These are phyloP conservation scores for Kodamaea lidongshanica DNA, from an alignment of 805 yeast genomes.

Conservation along the genomic window DNA sequence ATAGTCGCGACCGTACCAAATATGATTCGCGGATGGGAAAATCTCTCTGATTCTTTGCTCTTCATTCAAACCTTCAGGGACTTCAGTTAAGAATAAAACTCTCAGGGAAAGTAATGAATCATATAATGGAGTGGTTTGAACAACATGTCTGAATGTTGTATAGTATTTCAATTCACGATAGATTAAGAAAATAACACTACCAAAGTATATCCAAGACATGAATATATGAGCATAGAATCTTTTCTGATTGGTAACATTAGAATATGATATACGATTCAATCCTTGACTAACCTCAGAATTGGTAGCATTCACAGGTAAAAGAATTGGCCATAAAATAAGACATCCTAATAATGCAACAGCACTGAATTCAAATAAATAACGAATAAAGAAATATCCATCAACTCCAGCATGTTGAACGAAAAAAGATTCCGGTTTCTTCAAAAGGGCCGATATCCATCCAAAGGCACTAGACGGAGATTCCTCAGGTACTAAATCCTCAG, in stretches of 20 bases:
- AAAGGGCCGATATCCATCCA: conserved; percentile 49
- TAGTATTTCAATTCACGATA: conserved; percentile 73
- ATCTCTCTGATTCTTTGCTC: conserved; percentile 48
- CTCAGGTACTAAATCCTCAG: conserved; percentile 40
- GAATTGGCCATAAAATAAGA: conserved; percentile 56
- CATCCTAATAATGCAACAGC: conserved; percentile 49
- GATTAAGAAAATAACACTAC: conserved; percentile 55
- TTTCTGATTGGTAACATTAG: conserved; percentile 58
- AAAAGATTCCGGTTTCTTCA: conserved; percentile 53
- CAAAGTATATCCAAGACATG: conserved; percentile 68
- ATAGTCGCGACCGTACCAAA: conserved; percentile 63
- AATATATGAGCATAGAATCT: conserved; percentile 71
- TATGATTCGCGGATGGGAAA: conserved; percentile 56
- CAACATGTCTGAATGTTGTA: conserved; percentile 63
- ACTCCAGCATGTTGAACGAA: conserved; percentile 63
- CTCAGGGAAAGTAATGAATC: conserved; percentile 64
- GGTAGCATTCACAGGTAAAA: conserved; percentile 70
- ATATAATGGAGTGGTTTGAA: conserved; percentile 67
- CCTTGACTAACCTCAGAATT: conserved; percentile 53
- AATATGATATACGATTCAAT: conserved; percentile 57
- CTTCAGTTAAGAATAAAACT: conserved; percentile 66
- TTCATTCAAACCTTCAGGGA: conserved; percentile 43
- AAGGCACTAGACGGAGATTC: conserved; percentile 41
- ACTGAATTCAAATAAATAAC: conserved; percentile 55
- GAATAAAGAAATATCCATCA: conserved; percentile 71